These are phyloP conservation scores for Vitis hybrid DNA, from an alignment of 177 flowering plant genomes.

Conservation along the genomic window DNA sequence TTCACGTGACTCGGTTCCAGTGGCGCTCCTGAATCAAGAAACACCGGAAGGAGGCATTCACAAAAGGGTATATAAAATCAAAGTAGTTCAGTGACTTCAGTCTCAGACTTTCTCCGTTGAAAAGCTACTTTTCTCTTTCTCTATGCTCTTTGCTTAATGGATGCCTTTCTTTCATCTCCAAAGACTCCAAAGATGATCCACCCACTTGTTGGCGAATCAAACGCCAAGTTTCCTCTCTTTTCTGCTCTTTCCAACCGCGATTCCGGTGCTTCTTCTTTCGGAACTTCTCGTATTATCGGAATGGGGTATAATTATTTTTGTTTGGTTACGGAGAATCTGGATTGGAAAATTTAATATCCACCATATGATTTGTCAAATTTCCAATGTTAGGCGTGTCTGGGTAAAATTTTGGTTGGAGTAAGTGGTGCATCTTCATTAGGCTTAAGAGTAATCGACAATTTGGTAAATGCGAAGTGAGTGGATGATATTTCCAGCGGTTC, in stretches of 20 bases:
- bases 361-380: too few relatives aligned
- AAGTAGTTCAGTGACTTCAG: background rate
- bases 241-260: background rate
- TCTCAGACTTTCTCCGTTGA: background rate
- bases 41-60: background rate
- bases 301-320: conserved; percentile 14
- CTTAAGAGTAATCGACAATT: too few relatives aligned
- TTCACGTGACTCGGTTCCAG: conserved; percentile 21
- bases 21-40: background rate
- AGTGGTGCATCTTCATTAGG: too few relatives aligned
- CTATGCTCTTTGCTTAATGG: background rate
- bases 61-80: background rate
- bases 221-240: background rate
- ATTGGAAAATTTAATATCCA: too few relatives aligned
- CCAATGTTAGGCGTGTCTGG: too few relatives aligned
- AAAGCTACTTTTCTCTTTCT: background rate
- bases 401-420: too few relatives aligned
- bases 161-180: background rate
- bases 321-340: background rate
- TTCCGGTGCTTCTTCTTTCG: background rate
- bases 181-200: conserved; percentile 10
- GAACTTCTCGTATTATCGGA: conserved; percentile 1
- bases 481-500: too few relatives aligned
- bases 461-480: too few relatives aligned
- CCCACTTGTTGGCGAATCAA: conserved; percentile 4